These are phyloP conservation scores for Sphagnum fallax DNA, from an alignment of 228 moss, liverwort and hornwort species.

Conservation along the genomic window DNA sequence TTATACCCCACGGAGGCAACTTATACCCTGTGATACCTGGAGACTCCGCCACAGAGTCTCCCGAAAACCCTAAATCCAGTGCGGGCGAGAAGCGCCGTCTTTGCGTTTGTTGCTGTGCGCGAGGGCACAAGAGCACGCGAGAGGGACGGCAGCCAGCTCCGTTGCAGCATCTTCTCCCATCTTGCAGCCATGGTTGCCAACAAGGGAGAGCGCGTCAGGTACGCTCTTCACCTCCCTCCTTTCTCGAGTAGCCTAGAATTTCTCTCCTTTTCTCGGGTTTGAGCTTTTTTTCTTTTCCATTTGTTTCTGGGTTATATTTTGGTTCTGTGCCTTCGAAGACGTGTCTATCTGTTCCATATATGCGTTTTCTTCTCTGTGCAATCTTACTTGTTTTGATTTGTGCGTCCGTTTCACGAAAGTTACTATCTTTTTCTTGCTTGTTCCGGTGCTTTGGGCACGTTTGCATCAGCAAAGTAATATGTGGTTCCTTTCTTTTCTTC, in stretches of 20 bases:
- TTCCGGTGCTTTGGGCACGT: background rate
- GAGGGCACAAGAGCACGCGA: too few species aligned
- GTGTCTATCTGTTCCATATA: background rate
- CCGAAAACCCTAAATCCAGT: too few species aligned
- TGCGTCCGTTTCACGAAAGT: background rate
- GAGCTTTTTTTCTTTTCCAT: background rate
- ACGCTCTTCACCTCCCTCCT: background rate
- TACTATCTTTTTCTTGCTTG: background rate
- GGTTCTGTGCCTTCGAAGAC: too few species aligned
- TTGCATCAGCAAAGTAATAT: background rate
- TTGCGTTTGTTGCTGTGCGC: too few species aligned
- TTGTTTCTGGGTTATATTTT: background rate
- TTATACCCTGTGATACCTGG: too few species aligned
- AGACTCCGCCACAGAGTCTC: too few species aligned
- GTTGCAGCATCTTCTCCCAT: too few species aligned
- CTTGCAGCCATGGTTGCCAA: slow-evolving; percentile 23
- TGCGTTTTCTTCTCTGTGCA: background rate
- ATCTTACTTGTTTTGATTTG: background rate
- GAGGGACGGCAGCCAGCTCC: too few species aligned
- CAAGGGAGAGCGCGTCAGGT: slow-evolving; percentile 57
- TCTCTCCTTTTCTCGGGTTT: background rate
- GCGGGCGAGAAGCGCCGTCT: too few species aligned
- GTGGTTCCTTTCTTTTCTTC: background rate
- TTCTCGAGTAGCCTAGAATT: background rate
- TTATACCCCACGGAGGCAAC: too few species aligned